Evolutionary conservation across 345 rosid species (phyloP).

Genomic region (rapeseed (Brassica napus)): Da-Ae NC_063435.1:4092501-4093000

Average conservation of each 20-base stretch:
- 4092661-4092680: conserved; percentile 34
- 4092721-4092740: conserved; percentile 26
- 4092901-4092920: conserved; percentile 36
- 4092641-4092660: conserved; percentile 20
- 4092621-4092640: conserved; percentile 36
- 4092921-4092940: conserved; percentile 42
- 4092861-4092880: conserved; percentile 44
- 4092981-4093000: conserved; percentile 28
- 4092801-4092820: conserved; percentile 20
- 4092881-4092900: conserved; percentile 45
- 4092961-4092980: conserved; percentile 22
- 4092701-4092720: conserved; percentile 43
- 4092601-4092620: conserved; percentile 24
- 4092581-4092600: conserved; percentile 3
- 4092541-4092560: background rate
- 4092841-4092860: conserved; percentile 38
- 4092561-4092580: background rate
- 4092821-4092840: conserved; percentile 38
- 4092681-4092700: conserved; percentile 8
- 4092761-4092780: background rate
- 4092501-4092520: background rate
- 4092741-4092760: conserved; percentile 22
- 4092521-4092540: conserved; percentile 6
- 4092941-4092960: conserved; percentile 36
- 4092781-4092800: background rate